phyloP scores from a whole-genome alignment of 2,329 filamentous ascomycete species.

The Epichloe uncinata region DNA sequence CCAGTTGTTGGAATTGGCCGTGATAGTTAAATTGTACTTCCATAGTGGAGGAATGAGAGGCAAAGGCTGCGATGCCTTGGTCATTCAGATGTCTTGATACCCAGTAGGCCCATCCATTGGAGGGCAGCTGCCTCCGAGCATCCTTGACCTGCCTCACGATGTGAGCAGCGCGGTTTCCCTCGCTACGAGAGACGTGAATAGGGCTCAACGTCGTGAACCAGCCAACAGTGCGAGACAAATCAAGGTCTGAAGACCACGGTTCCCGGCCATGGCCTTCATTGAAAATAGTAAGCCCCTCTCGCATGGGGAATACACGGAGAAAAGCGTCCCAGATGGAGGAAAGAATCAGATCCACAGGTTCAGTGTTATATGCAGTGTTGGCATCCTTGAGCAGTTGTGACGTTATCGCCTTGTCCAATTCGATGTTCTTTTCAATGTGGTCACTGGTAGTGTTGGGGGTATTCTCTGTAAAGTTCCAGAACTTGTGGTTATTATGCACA shows the following conservation, averaged over 20 bases:
- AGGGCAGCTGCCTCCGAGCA: background rate
- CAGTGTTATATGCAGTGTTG: conserved; percentile 15
- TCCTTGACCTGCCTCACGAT: conserved; percentile 1
- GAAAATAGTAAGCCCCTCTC: conserved; percentile 16
- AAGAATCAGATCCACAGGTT: conserved; percentile 20
- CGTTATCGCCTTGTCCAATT: conserved; percentile 2
- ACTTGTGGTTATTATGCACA: background rate
- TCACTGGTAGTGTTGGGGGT: conserved; percentile 1
- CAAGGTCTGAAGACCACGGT: conserved; percentile 14
- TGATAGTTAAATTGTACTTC: conserved; percentile 8
- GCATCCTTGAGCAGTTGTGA: conserved; percentile 3
- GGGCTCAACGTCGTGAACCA: conserved; percentile 26
- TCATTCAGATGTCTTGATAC: background rate
- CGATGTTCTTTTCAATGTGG: background rate
- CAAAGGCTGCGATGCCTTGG: background rate
- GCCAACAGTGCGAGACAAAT: conserved; percentile 22
- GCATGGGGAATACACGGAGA: conserved; percentile 13
- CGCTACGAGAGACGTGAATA: conserved; percentile 5
- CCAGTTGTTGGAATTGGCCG: conserved; percentile 8
- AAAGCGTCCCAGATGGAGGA: conserved; percentile 18
- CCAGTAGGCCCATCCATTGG: conserved; percentile 4
- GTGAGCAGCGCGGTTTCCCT: background rate
- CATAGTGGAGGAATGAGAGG: conserved; percentile 1
- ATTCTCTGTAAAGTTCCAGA: background rate
- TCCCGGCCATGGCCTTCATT: conserved; percentile 15